Base-by-base conservation (phyloP, 805 yeast genomes). In the Spathaspora hagerdaliae region DNA sequence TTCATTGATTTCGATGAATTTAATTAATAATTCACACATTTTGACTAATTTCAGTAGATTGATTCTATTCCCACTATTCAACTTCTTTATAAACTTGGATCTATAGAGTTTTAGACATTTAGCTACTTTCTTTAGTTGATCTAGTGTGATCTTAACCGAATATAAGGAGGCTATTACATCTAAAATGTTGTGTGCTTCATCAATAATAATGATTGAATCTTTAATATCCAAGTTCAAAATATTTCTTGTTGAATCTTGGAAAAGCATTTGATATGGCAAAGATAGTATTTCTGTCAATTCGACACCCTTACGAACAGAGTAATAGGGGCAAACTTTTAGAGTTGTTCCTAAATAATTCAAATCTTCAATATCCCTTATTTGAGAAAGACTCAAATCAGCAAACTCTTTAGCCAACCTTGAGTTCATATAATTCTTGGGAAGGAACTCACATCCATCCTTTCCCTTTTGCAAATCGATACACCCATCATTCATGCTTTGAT, bases 131-230 rank as follows among this genome's bases (percentile, higher is more conserved):
- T 52, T 36, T 8, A 88, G 65, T 31, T 85, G 88, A 0, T 52
- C 42, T 1, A 70, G 53, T 0, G 85, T 67, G 0, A 91, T 67
- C 3, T 75, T 62, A 1, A 81, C 74, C 0, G 96, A 87, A 55
- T 85, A 77, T 50, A 92, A 67, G 2, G 85, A 66, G 1, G 83
- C 77, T 2, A 91, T 79, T 0, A 91, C 82, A 53, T 90, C 97
- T 27, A 89, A 59, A 37, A 91, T 65, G 59, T 91, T 91, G 59
- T 91, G 98, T 0, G 97, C 97, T 59, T 91, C 98, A 61, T 91
- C 98, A 27, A 91, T 82, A 5, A 92, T 77, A 0, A 92, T 80
- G 2, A 91, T 75, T 1, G 91, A 74, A 45, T 80, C 77, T 43
- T 75, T 74, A 8, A 91, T 56, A 36, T 82, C 73, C 6, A 91